A percentile compares a stretch with the other conserved stretches of the same genome.
Conservation (phyloP, 1,284 basidiomycete species). For the Naganishia sp. region DNA sequence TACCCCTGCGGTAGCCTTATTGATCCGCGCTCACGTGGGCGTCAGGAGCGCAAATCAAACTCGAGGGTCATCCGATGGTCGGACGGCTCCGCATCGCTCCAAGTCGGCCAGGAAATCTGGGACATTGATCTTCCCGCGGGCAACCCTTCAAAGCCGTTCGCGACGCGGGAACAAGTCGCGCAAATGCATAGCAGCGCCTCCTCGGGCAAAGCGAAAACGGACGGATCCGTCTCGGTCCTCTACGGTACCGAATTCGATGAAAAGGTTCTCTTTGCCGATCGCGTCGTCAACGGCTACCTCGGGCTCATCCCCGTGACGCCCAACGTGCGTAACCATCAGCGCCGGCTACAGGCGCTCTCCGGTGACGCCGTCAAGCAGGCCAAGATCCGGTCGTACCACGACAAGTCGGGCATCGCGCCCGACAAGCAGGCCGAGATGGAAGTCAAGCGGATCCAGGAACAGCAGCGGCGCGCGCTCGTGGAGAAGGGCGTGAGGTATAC, state of each 20-base stretch:
- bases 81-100: conserved; percentile 51
- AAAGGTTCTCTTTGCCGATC: conserved; percentile 28
- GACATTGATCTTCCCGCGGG: conserved; percentile 41
- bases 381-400: conserved; percentile 30
- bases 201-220: background rate
- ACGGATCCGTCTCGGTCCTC: conserved; percentile 29
- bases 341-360: conserved; percentile 22
- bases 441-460: conserved; percentile 29
- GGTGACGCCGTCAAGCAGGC: conserved; percentile 27
- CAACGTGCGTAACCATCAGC: conserved; percentile 30
- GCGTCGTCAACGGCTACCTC: conserved; percentile 33
- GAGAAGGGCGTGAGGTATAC: conserved; percentile 29
- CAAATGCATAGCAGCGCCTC: background rate
- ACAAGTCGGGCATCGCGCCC: conserved; percentile 31
- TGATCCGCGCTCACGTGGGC: background rate
- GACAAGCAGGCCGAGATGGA: conserved; percentile 31
- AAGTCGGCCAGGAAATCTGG: conserved; percentile 51
- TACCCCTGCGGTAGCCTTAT: too few relatives aligned
- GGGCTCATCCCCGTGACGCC: conserved; percentile 29
- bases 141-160: conserved; percentile 28
- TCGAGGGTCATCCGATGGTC: conserved; percentile 52
- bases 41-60: conserved; percentile 44
- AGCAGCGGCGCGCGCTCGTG: conserved; percentile 20
- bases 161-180: background rate
- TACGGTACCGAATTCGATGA: conserved; percentile 31